Percentiles rank a stretch among this genome's conserved stretches.
Conservation (phyloP, 2,329 filamentous ascomycete species). For the Fulvia fulva region DNA sequence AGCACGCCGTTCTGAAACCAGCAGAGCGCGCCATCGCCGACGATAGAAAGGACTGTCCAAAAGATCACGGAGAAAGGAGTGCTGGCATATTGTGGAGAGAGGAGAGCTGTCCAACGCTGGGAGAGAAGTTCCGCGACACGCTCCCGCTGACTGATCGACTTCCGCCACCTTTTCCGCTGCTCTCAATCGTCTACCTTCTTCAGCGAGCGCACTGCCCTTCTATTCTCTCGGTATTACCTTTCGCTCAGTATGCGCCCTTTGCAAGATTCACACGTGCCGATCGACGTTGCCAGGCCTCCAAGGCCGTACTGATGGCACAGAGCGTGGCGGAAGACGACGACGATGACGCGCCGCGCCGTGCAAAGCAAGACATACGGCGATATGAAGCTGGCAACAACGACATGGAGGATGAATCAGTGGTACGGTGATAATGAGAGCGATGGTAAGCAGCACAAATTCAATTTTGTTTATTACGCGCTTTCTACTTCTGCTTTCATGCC, state of each 20-base stretch:
- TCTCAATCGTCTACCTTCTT: not conserved
- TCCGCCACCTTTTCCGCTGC: not conserved
- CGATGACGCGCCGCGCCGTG: not conserved
- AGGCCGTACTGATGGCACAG: not conserved
- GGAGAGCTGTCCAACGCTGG: not conserved
- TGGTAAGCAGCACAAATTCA: not conserved
- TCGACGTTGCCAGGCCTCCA: not conserved
- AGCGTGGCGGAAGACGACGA: not conserved
- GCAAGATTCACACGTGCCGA: not conserved
- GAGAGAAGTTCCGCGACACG: not conserved
- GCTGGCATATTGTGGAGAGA: not conserved
- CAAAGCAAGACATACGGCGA: not conserved
- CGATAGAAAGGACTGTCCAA: not conserved
- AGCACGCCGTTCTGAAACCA: conserved; percentile 43
- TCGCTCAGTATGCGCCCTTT: not conserved
- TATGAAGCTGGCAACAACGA: not conserved
- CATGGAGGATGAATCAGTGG: not conserved
- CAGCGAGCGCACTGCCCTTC: not conserved
- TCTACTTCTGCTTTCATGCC: conserved; percentile 3
- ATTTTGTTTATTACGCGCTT: not conserved
- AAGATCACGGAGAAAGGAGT: not conserved
- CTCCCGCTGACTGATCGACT: not conserved
- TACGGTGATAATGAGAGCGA: not conserved
- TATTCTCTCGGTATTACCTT: not conserved
- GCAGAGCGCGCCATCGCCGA: conserved; percentile 17